phyloP scores from a whole-genome alignment of 352 stramenopile species.

The Globisporangium splendens region DNA sequence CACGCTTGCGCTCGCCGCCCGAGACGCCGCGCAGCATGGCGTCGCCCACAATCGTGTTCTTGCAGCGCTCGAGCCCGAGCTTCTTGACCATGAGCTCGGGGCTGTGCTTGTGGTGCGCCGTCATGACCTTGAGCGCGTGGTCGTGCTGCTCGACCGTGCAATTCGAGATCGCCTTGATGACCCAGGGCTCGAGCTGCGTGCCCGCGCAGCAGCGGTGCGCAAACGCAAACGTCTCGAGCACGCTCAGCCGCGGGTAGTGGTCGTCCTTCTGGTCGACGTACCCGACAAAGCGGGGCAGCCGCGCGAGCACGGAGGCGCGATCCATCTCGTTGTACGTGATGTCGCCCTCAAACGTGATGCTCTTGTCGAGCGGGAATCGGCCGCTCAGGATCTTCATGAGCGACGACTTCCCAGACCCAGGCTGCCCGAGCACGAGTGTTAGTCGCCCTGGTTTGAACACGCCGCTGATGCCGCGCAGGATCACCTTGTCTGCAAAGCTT shows the following conservation, averaged over 20 bases:
- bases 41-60: constrained; percentile 61
- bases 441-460: constrained; percentile 22
- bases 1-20: constrained; percentile 88
- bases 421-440: constrained; percentile 22
- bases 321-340: constrained; percentile 43
- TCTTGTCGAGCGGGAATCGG: constrained; percentile 39
- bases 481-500: constrained; percentile 22
- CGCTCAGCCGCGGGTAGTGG: constrained; percentile 87
- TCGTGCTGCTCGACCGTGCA: constrained; percentile 34
- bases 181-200: constrained; percentile 38
- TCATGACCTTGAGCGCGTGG: constrained; percentile 26
- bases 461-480: constrained; percentile 20
- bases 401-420: constrained; percentile 38
- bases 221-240: constrained; percentile 93
- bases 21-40: constrained; percentile 66
- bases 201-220: constrained; percentile 71
- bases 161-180: constrained; percentile 31
- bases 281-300: constrained; percentile 29
- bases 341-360: constrained; percentile 30
- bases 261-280: constrained; percentile 73
- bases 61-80: constrained; percentile 45
- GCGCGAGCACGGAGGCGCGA: constrained; percentile 18
- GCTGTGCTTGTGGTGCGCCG: constrained; percentile 31
- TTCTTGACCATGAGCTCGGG: constrained; percentile 31
- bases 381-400: constrained; percentile 40